Base-by-base conservation (phyloP, 129 eudicot species). In the Tagetes erecta region DNA sequence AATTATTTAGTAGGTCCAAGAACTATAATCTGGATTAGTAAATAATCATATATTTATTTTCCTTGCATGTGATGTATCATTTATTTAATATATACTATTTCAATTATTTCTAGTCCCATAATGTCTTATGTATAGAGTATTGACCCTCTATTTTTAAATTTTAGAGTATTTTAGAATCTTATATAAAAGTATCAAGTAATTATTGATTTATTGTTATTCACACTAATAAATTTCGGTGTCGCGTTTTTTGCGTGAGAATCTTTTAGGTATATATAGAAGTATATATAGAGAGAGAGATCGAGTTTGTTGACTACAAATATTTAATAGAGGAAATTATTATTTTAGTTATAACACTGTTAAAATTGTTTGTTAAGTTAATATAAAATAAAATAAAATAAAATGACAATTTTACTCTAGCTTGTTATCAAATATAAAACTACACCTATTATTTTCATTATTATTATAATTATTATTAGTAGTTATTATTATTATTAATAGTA, bases 51-150 rank as follows among this genome's bases (percentile, higher is more conserved):
- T 42, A 70, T 70, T 38, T 78, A 33, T 20, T 20, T 20, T 20
- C 27, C 27, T 45, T 78, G 72, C 81, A 78, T 78, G 76, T 77
- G 71, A 77, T 69, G 81, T 60, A 47, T 78, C 81, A 55, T 56
- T 41, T 34, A 67, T 76, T 67, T 53, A 56, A 31, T 47, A 27
- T 60, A 42, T 62, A 42, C 8, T 42, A 59, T 59, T 55, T 58
- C 76, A 69, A 69, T 68, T 46, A 77, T 77, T 58, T 39, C 31
- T 37, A 47, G 12, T 37, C 70, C 70, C 56, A 30, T 60, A 70
- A 69, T 70, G 71, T 76, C 63, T 57, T 77, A 30, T 70, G 76
- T 78, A 69, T 50, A 68, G 63, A 77, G 76, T 78, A 69, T 50
- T 77, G 63, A 77, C 71, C 75, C 46, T 46, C 36, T 37, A 30